A percentile compares a stretch with the other conserved stretches of the same genome.
phyloP scores from a whole-genome alignment of 2,329 filamentous ascomycete genomes.

The Stagonosporopsis tanaceti region DNA sequence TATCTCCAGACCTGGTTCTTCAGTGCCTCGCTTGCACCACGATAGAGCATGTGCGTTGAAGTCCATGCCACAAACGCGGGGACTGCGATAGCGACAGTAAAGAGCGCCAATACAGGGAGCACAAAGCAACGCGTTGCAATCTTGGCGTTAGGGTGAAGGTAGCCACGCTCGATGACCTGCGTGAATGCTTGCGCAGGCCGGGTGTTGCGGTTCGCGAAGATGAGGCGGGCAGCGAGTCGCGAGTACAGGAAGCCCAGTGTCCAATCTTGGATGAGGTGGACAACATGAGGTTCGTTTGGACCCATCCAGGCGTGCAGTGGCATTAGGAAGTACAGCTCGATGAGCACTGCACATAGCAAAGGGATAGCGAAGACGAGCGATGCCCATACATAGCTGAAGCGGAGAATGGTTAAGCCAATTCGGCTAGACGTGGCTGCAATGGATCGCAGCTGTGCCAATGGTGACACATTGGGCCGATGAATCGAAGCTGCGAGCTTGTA shows the following conservation, averaged over 20 bases:
- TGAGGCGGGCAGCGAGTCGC: slow-evolving; percentile 76
- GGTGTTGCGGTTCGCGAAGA: slow-evolving; percentile 72
- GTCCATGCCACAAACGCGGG: slow-evolving; percentile 69
- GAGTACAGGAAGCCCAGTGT: slow-evolving; percentile 90
- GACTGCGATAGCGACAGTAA: slow-evolving; percentile 66
- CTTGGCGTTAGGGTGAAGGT: slow-evolving; percentile 77
- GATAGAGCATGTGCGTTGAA: slow-evolving; percentile 54
- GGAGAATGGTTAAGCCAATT: slow-evolving; percentile 50
- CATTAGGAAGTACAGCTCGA: slow-evolving; percentile 88
- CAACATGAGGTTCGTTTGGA: slow-evolving; percentile 66
- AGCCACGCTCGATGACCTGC: slow-evolving; percentile 73
- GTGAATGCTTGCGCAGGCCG: slow-evolving; percentile 77
- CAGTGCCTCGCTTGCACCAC: slow-evolving; percentile 55
- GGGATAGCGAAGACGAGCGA: slow-evolving; percentile 82
- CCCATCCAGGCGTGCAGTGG: slow-evolving; percentile 79
- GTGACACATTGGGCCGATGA: slow-evolving; percentile 36
- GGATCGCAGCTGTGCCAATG: slow-evolving; percentile 41
- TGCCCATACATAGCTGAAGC: slow-evolving; percentile 76
- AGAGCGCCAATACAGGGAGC: slow-evolving; percentile 74
- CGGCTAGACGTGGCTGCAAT: slow-evolving; percentile 38
- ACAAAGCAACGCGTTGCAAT: slow-evolving; percentile 87
- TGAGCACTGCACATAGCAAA: slow-evolving; percentile 76
- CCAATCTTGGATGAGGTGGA: slow-evolving; percentile 93
- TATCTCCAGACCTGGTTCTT: slow-evolving; percentile 67
- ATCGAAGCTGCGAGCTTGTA: slow-evolving; percentile 56